These are phyloP conservation scores for Halenospora varia DNA, from an alignment of 495 filamentous ascomycete species.

Conservation along the genomic window DNA sequence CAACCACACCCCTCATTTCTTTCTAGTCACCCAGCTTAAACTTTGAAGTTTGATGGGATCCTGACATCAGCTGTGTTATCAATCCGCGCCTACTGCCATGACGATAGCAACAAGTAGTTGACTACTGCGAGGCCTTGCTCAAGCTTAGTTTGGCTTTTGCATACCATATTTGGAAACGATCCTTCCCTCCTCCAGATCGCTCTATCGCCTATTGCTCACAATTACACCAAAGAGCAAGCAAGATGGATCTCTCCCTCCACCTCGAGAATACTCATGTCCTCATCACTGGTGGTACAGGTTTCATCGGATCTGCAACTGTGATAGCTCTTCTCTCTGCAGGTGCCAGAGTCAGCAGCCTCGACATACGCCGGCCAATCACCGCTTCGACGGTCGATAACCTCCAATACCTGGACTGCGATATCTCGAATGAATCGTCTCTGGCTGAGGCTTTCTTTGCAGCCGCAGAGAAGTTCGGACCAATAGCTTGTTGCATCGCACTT, in stretches of 20 bases:
- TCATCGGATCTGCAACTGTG: conserved; percentile 36
- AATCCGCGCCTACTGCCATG: too few species aligned
- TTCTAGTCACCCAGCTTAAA: too few species aligned
- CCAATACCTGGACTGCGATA: conserved; percentile 27
- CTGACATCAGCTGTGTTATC: too few species aligned
- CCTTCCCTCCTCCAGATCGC: too few species aligned
- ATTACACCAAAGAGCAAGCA: background rate
- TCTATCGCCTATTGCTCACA: too few species aligned
- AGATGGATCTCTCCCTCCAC: conserved; percentile 25
- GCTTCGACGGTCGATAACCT: background rate
- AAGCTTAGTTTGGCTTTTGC: too few species aligned
- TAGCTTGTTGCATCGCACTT: conserved; percentile 36
- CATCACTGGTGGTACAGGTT: conserved; percentile 51
- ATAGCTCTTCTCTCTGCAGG: conserved; percentile 35
- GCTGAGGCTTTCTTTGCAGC: conserved; percentile 28
- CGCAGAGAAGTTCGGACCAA: conserved; percentile 24
- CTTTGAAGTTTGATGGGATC: too few species aligned
- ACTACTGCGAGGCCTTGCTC: too few species aligned
- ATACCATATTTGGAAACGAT: too few species aligned
- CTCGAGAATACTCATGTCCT: conserved; percentile 39
- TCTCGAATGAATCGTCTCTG: conserved; percentile 28
- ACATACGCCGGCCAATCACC: conserved; percentile 23
- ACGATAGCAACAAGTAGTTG: too few species aligned
- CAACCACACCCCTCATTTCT: too few species aligned
- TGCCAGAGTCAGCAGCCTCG: conserved; percentile 33